phyloP scores from a whole-genome alignment of 345 rosid genomes.

The Boechera retrofracta region DNA sequence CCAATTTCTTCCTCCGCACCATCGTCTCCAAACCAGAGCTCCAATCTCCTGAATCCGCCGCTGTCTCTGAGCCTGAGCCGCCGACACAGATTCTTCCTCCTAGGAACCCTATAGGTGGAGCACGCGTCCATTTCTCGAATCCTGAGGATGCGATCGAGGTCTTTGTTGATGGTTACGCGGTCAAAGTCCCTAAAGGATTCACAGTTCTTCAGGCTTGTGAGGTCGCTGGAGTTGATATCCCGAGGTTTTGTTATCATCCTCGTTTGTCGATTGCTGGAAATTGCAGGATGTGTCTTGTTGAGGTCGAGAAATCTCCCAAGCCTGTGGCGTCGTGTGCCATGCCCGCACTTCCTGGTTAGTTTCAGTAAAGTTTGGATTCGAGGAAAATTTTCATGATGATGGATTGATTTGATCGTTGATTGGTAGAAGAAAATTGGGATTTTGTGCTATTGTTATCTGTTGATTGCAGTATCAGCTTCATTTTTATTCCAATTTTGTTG shows the following conservation, averaged over 20 bases:
- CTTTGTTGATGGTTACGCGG: constrained; percentile 88
- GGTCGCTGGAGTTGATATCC: constrained; percentile 98
- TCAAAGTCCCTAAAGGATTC: constrained; percentile 96
- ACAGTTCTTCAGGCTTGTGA: constrained; percentile 98
- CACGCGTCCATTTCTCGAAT: constrained; percentile 74
- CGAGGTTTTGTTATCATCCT: constrained; percentile 90
- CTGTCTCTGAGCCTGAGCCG: constrained; percentile 58
- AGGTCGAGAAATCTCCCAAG: constrained; percentile 99
- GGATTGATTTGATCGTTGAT: constrained; percentile 17
- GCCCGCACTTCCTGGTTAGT: constrained; percentile 98
- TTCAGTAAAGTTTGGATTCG: neutral
- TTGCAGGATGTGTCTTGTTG: constrained; percentile 98
- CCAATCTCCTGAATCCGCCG: constrained; percentile 70
- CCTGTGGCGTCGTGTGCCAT: constrained; percentile 99
- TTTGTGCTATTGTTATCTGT: constrained; percentile 10
- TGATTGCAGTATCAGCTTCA: constrained; percentile 9
- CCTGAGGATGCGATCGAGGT: constrained; percentile 99
- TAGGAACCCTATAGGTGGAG: constrained; percentile 79
- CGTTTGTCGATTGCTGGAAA: constrained; percentile 97
- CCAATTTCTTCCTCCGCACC: constrained; percentile 57
- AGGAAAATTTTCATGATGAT: neutral
- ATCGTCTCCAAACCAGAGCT: constrained; percentile 77
- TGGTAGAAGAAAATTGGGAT: neutral
- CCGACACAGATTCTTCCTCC: constrained; percentile 60
- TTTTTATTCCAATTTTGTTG: constrained; percentile 5